Conservation (phyloP, 75 land plant species). For the Pinus albicaulis region DNA sequence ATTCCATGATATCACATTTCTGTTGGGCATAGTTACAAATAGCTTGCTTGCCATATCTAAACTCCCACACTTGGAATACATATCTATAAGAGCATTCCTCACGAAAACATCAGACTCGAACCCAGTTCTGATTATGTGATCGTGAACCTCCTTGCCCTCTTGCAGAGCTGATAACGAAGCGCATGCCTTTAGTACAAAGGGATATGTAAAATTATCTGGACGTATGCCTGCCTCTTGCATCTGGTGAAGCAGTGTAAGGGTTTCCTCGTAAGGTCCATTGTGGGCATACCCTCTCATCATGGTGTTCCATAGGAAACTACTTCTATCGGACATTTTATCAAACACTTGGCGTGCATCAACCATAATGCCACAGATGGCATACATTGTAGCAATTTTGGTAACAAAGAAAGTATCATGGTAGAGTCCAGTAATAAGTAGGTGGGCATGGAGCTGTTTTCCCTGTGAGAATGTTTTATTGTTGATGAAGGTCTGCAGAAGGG, state of each 20-base stretch:
- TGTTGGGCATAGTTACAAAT: slow-evolving; percentile 33
- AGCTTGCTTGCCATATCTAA: slow-evolving; percentile 17
- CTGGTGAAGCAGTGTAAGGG: slow-evolving; percentile 19
- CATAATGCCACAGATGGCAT: slow-evolving; percentile 49
- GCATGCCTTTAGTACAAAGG: slow-evolving; percentile 31
- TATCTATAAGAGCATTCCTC: slow-evolving; percentile 23
- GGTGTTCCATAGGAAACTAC: slow-evolving; percentile 32
- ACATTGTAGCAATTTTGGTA: slow-evolving; percentile 61
- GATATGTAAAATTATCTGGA: slow-evolving; percentile 27
- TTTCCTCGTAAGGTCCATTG: slow-evolving; percentile 18
- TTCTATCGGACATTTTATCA: slow-evolving; percentile 55
- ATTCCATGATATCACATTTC: slow-evolving; percentile 35
- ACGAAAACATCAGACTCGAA: slow-evolving; percentile 13
- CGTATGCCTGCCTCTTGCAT: slow-evolving; percentile 9
- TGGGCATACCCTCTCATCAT: slow-evolving; percentile 41
- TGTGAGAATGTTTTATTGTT: slow-evolving; percentile 21
- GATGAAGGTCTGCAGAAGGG: slow-evolving; percentile 52
- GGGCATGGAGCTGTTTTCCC: slow-evolving; percentile 51
- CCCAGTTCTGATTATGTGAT: slow-evolving; percentile 9
- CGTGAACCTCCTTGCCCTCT: slow-evolving; percentile 26
- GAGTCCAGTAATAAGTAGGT: slow-evolving; percentile 31
- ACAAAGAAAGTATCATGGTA: slow-evolving; percentile 38
- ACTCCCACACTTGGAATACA: slow-evolving; percentile 27
- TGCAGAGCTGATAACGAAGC: slow-evolving; percentile 11
- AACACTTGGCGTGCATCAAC: slow-evolving; percentile 55